Evolutionary conservation across 495 filamentous ascomycete species (phyloP).

Genomic region (Podospora appendiculata): DNA sequence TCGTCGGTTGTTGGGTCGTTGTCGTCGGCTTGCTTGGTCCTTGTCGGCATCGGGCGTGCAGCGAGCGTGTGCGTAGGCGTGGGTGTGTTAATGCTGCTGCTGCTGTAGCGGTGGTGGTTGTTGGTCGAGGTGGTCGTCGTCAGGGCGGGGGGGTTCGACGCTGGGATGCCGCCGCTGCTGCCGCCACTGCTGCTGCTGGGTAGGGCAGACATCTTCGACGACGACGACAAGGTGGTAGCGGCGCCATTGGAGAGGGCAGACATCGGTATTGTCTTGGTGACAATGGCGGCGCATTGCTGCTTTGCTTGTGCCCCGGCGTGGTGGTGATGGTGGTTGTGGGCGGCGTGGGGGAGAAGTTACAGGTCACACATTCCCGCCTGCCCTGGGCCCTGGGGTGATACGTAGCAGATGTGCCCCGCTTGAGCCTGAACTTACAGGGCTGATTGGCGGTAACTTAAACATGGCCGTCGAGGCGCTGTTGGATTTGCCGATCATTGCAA

Average conservation of each 20-base stretch:
- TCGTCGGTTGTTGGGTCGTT: conserved; percentile 1
- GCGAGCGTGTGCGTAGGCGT: conserved; percentile 1
- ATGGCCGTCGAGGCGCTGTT: no score
- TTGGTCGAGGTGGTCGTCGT: neutral
- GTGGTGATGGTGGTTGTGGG: neutral
- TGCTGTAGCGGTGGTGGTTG: conserved; percentile 7
- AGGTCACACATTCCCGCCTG: neutral
- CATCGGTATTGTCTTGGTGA: conserved; percentile 25
- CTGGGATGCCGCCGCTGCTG: conserved; percentile 1
- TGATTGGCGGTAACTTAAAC: neutral
- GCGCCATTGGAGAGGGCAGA: conserved; percentile 32
- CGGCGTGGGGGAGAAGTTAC: neutral
- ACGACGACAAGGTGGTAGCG: conserved; percentile 10
- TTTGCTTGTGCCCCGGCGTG: neutral
- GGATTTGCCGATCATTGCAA: no score
- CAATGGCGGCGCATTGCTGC: conserved; percentile 26
- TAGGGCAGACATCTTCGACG: conserved; percentile 17
- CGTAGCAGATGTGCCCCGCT: neutral
- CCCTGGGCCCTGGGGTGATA: neutral
- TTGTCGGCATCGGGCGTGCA: neutral
- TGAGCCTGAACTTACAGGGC: neutral
- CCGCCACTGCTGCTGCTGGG: conserved; percentile 5
- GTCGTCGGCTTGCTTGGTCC: neutral
- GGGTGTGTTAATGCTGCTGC: conserved; percentile 1
- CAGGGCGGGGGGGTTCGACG: no score